Evolutionary conservation across 306 rosid species (phyloP), one percentile per base, ranked within the genome.

Genomic region (Glycine tomentella): DNA sequence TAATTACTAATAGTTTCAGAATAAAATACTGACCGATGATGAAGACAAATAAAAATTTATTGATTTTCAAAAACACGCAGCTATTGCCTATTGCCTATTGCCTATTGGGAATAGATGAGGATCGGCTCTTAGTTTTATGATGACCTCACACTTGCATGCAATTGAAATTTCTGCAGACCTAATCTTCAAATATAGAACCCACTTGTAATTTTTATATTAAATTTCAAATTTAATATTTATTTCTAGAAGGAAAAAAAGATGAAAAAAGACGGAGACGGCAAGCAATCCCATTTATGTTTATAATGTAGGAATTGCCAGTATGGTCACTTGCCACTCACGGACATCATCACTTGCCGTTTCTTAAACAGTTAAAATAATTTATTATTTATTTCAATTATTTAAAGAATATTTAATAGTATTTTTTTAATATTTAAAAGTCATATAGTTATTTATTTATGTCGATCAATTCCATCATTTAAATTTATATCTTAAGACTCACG

Each of bases 211-310:
- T 58, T 34, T 80, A 71, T 71, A 72, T 72, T 61, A 25, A 25
- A 25, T 25, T 25, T 25, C 31, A 25, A 25, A 25, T 25, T 25
- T 25, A 25, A 25, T 25, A 10, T 44, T 44, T 44, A 45, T 79
- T 56, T 69, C 33, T 69, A 68, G 17, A 45, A 49, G 49, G 16
- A 2, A 33, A 57, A 46, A 12, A 16, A 55, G n/a, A 56, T 25
- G 31, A 36, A 38, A 56, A 69, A 69, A 56, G 72, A 17, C 38
- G 38, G 58, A 72, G 79, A 80, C 79, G 74, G 79, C 79, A 80
- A 80, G 84, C 20, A 80, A 63, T 34, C 25, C 16, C 10, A 8
- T 3, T 63, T 57, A 56, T 33, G 9, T 25, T 1, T 25, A 25
- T 33, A 36, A 71, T 51, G 65, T 14, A 33, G 72, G 17, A 61